Evolutionary conservation across 2,329 filamentous ascomycete species (phyloP), one percentile per base, ranked within the genome.

Genomic region (Allantophomopsis lycopodina): DNA sequence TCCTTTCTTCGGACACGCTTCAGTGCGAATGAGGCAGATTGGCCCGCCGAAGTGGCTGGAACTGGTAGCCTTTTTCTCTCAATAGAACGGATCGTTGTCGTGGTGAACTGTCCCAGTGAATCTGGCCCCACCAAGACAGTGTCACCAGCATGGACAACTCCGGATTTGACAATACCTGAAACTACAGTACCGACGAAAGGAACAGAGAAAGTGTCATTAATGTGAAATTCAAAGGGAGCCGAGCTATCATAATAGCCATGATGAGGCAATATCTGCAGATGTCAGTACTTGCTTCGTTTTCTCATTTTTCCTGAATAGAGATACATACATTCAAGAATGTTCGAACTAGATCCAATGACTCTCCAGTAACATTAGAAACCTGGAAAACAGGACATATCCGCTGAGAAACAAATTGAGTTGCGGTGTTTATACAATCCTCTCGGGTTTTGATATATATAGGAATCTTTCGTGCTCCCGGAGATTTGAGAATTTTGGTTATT

Each of bases 201-300:
- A 4, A 98, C 91, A 0, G 88, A 95, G 68, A 96, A 98, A 0
- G 86, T 96, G 57, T 98, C 91, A 55, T 96, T 98, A 47, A 98
- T 74, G 44, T 94, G 80, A 50, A 96, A 95, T 56, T 96, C 91
- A 48, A 96, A 93, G 0, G 88, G 80, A 0, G 84, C 86, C 36
- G 85, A 79, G 14, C 79, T 70, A 55, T 96, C 84, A 58, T 96
- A 96, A 44, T 89, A 83, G 37, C 89, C 89, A 50, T 95, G 85
- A 50, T 94, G 88, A 1, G 91, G 91, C 3, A 98, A 69, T 44
- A 96, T 94, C 23, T 28, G 11, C 8, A 12, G 7, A 28, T 28
- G 23, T 28, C 23, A 28, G 11, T 28, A 28, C 23, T 8, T 28
- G 23, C 7, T 28, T 28, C 23, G 11, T 28, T 5, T 3, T 28